A percentile compares a stretch with the other conserved stretches of the same genome.
These are phyloP conservation scores for Achaetomium macrosporum DNA, from an alignment of 2,329 filamentous ascomycete species.

Conservation along the genomic window DNA sequence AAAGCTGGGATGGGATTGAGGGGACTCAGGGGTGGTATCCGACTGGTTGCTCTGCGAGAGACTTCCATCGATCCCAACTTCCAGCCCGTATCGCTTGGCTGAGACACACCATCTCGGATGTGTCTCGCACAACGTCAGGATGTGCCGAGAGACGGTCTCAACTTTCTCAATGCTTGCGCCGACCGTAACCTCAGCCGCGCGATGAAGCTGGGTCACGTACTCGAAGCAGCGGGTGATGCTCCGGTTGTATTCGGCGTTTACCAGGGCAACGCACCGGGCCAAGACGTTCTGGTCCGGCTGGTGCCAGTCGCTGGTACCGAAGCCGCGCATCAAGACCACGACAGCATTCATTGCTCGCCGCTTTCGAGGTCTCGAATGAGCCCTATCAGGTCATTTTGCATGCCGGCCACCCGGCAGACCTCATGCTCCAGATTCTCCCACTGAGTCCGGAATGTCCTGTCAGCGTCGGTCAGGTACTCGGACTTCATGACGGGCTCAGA, in stretches of 20 bases:
- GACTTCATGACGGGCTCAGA: constrained; percentile 15
- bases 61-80: not conserved
- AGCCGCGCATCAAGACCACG: constrained; percentile 10
- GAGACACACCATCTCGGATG: constrained; percentile 16
- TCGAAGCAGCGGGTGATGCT: constrained; percentile 9
- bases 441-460: not conserved
- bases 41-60: not conserved
- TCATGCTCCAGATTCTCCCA: constrained; percentile 12
- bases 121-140: constrained; percentile 17
- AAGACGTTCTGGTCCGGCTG: not conserved
- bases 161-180: not conserved
- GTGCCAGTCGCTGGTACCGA: not conserved
- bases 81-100: constrained; percentile 13
- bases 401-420: constrained; percentile 11
- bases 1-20: no score
- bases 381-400: constrained; percentile 19
- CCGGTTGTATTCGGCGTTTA: constrained; percentile 13
- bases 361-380: constrained; percentile 14
- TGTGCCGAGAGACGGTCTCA: constrained; percentile 8
- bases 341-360: constrained; percentile 17
- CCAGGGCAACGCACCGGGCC: constrained; percentile 5
- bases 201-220: not conserved
- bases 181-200: not conserved
- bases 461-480: constrained; percentile 6
- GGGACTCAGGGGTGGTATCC: not conserved